Percentiles rank a stretch among this genome's conserved stretches.
Conservation (phyloP, 768 basidiomycete genomes). For the Rhizopogon rudus region DNA sequence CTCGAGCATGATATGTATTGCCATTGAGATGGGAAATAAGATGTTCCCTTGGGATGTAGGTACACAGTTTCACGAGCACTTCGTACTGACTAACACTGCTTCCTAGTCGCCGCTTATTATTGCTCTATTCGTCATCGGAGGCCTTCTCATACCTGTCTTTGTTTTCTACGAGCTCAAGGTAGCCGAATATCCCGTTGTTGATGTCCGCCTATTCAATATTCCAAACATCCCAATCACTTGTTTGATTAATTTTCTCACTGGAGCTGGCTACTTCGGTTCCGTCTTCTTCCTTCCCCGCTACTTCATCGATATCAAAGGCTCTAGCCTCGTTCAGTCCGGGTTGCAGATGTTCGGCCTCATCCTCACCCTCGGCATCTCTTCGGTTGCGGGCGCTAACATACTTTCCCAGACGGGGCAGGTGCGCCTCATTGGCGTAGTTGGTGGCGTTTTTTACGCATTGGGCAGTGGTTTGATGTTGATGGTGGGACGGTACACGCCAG, state of each 20-base stretch:
- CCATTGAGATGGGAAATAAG: constrained; percentile 35
- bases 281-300: constrained; percentile 36
- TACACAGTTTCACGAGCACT: background rate
- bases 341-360: constrained; percentile 32
- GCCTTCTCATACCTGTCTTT: constrained; percentile 28
- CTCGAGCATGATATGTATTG: constrained; percentile 30
- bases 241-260: constrained; percentile 33
- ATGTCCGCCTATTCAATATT: constrained; percentile 27
- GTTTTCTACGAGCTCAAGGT: constrained; percentile 29
- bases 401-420: constrained; percentile 27
- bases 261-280: constrained; percentile 32
- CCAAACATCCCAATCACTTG: constrained; percentile 31
- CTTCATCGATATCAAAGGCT: constrained; percentile 32
- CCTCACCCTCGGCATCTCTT: constrained; percentile 27
- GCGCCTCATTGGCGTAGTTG: constrained; percentile 24
- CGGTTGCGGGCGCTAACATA: constrained; percentile 30
- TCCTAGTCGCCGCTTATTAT: constrained; percentile 26
- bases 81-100: background rate
- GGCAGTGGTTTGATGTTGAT: constrained; percentile 29
- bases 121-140: constrained; percentile 22
- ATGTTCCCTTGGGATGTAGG: constrained; percentile 30
- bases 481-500: constrained; percentile 25
- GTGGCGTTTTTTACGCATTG: constrained; percentile 27
- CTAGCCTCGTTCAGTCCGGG: constrained; percentile 26
- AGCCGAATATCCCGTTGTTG: constrained; percentile 29